Evolutionary conservation across 805 yeast genomes (phyloP).

Genomic region (Brettanomyces bruxellensis): DNA sequence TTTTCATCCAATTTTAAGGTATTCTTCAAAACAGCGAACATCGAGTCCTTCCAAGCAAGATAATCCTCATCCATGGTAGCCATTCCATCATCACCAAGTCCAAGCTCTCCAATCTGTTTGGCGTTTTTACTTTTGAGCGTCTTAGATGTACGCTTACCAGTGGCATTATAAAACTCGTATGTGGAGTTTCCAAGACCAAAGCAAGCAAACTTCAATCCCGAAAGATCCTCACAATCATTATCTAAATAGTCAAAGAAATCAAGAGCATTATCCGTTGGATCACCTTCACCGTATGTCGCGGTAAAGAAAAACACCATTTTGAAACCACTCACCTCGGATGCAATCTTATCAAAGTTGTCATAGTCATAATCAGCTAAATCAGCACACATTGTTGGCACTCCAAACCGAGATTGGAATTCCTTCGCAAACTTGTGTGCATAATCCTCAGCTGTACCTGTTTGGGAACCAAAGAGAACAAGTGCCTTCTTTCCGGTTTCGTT

Average conservation of each 20-base stretch:
- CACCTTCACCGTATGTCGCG: conserved; percentile 98
- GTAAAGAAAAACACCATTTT: conserved; percentile 48
- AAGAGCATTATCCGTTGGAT: conserved; percentile 91
- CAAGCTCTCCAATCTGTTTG: conserved; percentile 60
- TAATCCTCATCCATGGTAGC: conserved; percentile 95
- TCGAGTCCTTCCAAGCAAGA: conserved; percentile 81
- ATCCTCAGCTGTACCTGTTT: conserved; percentile 98
- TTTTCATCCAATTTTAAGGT: conserved; percentile 66
- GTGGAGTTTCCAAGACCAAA: conserved; percentile 95
- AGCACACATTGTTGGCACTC: conserved; percentile 73
- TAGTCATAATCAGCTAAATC: conserved; percentile 86
- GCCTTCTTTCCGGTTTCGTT: conserved; percentile 60
- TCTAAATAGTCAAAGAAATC: conserved; percentile 65
- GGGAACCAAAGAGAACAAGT: conserved; percentile 83
- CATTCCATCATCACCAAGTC: conserved; percentile 91
- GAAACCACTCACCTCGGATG: conserved; percentile 50
- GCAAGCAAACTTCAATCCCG: conserved; percentile 55
- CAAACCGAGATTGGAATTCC: conserved; percentile 76
- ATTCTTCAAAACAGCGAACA: conserved; percentile 57
- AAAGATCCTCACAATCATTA: conserved; percentile 45
- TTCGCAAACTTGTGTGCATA: conserved; percentile 86
- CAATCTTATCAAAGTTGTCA: conserved; percentile 61
- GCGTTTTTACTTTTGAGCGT: conserved; percentile 61
- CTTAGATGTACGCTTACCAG: conserved; percentile 54
- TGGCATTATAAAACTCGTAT: conserved; percentile 83